Conservation (phyloP, 2,329 filamentous ascomycete species). For the Thermothelomyces thermophilus region DNA sequence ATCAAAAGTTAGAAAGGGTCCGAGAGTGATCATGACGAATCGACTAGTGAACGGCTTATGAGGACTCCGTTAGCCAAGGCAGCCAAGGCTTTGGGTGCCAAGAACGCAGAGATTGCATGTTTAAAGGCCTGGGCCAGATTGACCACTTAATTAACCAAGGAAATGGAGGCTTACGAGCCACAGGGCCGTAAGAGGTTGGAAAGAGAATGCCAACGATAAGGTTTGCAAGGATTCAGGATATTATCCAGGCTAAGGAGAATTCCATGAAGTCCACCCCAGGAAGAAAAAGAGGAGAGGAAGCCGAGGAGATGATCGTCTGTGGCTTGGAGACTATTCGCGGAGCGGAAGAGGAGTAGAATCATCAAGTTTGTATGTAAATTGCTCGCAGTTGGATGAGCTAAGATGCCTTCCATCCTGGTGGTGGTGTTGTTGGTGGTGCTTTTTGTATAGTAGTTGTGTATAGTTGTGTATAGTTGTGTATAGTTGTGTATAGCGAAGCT, state of each 20-base stretch:
- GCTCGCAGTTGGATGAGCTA: not conserved
- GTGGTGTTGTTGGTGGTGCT: too few relatives aligned
- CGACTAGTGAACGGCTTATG: not conserved
- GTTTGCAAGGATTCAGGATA: not conserved
- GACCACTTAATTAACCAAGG: not conserved
- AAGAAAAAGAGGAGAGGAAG: not conserved
- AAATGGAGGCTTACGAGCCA: not conserved
- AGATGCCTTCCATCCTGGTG: not conserved
- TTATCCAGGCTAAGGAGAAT: not conserved
- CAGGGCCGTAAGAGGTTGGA: not conserved
- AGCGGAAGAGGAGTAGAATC: not conserved
- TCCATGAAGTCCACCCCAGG: not conserved
- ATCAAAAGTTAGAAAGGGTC: too few relatives aligned
- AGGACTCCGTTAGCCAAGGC: not conserved
- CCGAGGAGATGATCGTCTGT: not conserved
- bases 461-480: too few relatives aligned
- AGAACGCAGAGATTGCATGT: not conserved
- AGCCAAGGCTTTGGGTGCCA: not conserved
- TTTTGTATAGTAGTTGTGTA: too few relatives aligned
- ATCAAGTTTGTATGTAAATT: not conserved
- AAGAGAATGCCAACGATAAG: not conserved
- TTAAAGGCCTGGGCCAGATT: not conserved
- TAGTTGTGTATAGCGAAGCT: too few relatives aligned
- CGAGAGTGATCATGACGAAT: too few relatives aligned
- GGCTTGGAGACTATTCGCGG: not conserved